These are phyloP conservation scores for Calocybe cyanea DNA, from an alignment of 768 basidiomycete genomes.

Conservation along the genomic window DNA sequence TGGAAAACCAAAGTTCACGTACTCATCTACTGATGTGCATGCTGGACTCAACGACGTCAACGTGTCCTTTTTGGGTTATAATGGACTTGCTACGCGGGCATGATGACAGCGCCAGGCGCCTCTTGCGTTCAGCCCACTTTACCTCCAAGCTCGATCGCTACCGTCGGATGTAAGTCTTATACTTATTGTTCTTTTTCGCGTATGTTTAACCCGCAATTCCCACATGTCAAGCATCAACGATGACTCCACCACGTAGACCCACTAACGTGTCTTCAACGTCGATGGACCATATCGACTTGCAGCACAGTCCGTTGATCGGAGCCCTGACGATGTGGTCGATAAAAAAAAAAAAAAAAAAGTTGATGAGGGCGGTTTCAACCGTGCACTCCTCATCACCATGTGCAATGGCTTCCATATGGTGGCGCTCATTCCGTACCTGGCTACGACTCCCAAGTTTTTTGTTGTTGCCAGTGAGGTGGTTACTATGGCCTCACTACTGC, in stretches of 20 bases:
- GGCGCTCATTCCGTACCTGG: constrained; percentile 38
- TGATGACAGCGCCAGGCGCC: too few species aligned
- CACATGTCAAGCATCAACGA: constrained; percentile 34
- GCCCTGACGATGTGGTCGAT: constrained; percentile 31
- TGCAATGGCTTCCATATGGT: constrained; percentile 32
- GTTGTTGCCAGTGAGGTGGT: constrained; percentile 44
- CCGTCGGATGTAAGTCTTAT: constrained; percentile 39
- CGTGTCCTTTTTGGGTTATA: too few species aligned
- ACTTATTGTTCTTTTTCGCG: constrained; percentile 22
- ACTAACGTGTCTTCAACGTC: constrained; percentile 34
- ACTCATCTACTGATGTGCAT: too few species aligned
- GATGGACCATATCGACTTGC: constrained; percentile 38
- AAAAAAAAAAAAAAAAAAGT: constrained; percentile 41
- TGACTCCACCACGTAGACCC: constrained; percentile 45
- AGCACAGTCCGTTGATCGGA: constrained; percentile 36
- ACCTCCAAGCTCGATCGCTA: too few species aligned
- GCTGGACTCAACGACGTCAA: too few species aligned
- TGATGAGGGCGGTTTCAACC: constrained; percentile 42
- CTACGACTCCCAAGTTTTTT: constrained; percentile 31
- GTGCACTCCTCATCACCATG: constrained; percentile 36
- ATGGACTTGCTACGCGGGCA: too few species aligned
- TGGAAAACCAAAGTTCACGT: too few species aligned
- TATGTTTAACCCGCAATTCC: constrained; percentile 25
- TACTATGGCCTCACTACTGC: constrained; percentile 33
- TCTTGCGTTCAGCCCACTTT: too few species aligned